A percentile compares a stretch with the other conserved stretches of the same genome.
phyloP scores from a whole-genome alignment of 2,329 filamentous ascomycete species.

The Ceratocystis cubensis region DNA sequence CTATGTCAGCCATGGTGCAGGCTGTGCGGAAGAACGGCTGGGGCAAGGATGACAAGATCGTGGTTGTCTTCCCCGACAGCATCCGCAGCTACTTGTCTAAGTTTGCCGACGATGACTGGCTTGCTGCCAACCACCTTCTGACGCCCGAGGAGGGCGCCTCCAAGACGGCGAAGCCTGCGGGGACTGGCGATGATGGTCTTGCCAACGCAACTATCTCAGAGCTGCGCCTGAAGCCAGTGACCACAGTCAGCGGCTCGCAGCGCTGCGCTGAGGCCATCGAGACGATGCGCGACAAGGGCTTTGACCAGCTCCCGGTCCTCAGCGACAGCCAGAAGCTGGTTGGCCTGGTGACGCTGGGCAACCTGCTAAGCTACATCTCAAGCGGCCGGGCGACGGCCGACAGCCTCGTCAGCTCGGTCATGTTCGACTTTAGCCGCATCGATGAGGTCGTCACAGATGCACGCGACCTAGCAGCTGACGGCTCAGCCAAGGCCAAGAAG shows the following conservation, averaged over 20 bases:
- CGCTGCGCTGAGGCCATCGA: conserved; percentile 81
- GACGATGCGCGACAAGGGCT: conserved; percentile 95
- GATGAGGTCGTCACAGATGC: conserved; percentile 87
- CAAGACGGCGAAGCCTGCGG: background rate
- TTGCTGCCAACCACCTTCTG: conserved; percentile 87
- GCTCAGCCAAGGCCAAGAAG: conserved; percentile 34
- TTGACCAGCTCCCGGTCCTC: conserved; percentile 91
- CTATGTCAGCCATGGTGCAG: conserved; percentile 67
- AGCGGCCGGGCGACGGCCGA: conserved; percentile 63
- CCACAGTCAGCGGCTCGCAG: conserved; percentile 60
- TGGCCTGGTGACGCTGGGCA: conserved; percentile 86
- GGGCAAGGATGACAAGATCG: conserved; percentile 71
- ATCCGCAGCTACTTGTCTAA: conserved; percentile 96
- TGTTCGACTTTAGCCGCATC: conserved; percentile 89
- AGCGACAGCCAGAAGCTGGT: conserved; percentile 56
- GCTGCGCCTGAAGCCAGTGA: conserved; percentile 85
- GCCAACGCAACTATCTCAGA: conserved; percentile 64
- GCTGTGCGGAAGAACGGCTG: conserved; percentile 67
- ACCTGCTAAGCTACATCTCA: conserved; percentile 82
- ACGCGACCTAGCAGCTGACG: conserved; percentile 42
- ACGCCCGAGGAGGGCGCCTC: conserved; percentile 29
- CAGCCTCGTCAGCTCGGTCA: conserved; percentile 70
- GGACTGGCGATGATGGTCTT: conserved; percentile 45
- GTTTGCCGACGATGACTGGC: conserved; percentile 98
- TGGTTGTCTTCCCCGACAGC: conserved; percentile 86